Base-by-base conservation (phyloP, 345 rosid genomes). In the Tarenaya hassleriana region DNA sequence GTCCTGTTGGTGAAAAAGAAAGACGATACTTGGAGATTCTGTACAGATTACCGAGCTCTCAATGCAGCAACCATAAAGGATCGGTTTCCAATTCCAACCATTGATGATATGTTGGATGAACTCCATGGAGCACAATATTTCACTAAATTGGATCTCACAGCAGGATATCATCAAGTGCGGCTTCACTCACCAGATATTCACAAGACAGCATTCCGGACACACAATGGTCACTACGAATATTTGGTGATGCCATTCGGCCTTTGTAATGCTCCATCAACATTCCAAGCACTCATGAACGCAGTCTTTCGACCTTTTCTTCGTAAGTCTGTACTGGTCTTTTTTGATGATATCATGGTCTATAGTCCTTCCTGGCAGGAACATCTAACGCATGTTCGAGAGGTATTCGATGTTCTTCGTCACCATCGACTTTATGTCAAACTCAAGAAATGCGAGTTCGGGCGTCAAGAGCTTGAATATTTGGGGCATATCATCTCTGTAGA, bases 1-100 rank as follows among this genome's bases (percentile, higher is more conserved):
- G 49, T 11, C 12, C 49, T 44, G 2, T 17, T 44, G 5, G 49
- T 44, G 8, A 44, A 44, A 16, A 44, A 44, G 29, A 44, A 44
- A 11, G 29, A 44, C 16, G 24, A n/a, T 10, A 3, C 49, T 16
- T 44, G 27, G 29, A 15, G 49, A 19, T 44, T 44, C 2, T 44
- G 20, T 10, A 17, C 12, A 1, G 49, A 44, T 41, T 41, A 41
- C 12, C 7, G 45, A 41, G 18, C 17, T 12, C 12, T 41, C 7
- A 41, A 41, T n/a, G 18, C 16, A 1, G 21, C 11, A 9, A 43
- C 48, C 4, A 43, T 43, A 1, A 43, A 43, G 11, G 24, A 43
- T 20, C 1, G 24, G 11, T 43, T 43, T 43, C 48, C 12, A 6
- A 43, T 43, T 1, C 48, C 48, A 16, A 17, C 48, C 10, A 6